Evolutionary conservation across 352 stramenopile genomes (phyloP).

Genomic region (Thraustochytrium sp.): DNA sequence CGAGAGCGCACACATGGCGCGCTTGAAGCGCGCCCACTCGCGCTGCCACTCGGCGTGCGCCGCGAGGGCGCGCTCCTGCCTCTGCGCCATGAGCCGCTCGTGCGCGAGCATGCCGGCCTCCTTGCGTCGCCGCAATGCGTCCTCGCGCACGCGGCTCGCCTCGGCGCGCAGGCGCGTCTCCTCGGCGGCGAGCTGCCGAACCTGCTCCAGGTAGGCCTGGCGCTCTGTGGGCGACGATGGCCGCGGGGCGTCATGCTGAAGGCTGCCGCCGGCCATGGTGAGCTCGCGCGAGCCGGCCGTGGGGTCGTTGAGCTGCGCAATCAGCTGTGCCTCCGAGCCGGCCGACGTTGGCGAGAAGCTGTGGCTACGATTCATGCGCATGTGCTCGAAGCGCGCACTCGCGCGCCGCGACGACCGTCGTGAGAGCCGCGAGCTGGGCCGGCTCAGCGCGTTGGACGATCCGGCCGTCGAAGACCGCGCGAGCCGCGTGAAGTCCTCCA

Average conservation of each 20-base stretch:
- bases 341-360: not conserved
- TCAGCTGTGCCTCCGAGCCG: not conserved
- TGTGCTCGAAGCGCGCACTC: not conserved
- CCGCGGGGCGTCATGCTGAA: too few species aligned
- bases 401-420: not conserved
- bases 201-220: conserved; percentile 6
- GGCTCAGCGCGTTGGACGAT: not conserved
- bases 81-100: not conserved
- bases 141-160: not conserved
- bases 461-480: not conserved
- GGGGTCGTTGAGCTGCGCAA: too few species aligned
- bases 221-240: not conserved
- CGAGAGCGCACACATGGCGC: not conserved
- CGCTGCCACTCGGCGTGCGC: conserved; percentile 21
- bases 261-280: too few species aligned
- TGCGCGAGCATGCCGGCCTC: conserved; percentile 18
- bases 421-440: not conserved
- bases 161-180: not conserved
- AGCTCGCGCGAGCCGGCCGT: too few species aligned
- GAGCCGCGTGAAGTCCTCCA: conserved; percentile 16
- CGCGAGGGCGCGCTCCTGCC: conserved; percentile 32
- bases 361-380: conserved; percentile 16
- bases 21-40: conserved; percentile 34
- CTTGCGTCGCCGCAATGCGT: not conserved
- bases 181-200: not conserved